Conservation (phyloP, 768 basidiomycete species). For the Psilocybe cubensis region DNA sequence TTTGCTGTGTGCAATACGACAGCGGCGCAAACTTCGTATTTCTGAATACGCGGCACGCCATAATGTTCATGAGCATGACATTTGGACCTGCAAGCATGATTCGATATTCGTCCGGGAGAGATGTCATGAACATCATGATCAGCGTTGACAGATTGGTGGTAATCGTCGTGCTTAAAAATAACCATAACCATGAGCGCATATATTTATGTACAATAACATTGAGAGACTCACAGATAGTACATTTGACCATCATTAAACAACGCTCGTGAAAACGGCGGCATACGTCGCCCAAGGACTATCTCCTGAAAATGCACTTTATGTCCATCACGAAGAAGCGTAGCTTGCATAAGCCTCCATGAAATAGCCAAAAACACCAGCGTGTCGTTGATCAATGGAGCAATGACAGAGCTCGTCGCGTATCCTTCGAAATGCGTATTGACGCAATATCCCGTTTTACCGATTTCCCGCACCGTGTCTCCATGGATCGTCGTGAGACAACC, state of each 20-base stretch:
- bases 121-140: background rate
- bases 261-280: background rate
- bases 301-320: background rate
- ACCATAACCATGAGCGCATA: background rate
- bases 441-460: slow-evolving; percentile 20
- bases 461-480: slow-evolving; percentile 11
- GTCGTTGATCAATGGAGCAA: slow-evolving; percentile 1
- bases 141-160: background rate
- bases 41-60: background rate
- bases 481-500: slow-evolving; percentile 23
- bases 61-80: background rate
- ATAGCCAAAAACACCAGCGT: slow-evolving; percentile 1
- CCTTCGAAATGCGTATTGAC: background rate
- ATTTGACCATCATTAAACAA: background rate
- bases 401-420: background rate
- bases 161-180: background rate
- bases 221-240: background rate
- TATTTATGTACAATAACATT: background rate
- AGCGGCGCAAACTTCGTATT: background rate
- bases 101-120: background rate
- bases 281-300: background rate
- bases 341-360: background rate
- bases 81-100: background rate
- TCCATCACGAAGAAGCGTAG: no score
- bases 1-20: background rate